Evolutionary conservation across 768 basidiomycete genomes (phyloP).

Genomic region (Kwoniella heveanensis): DNA sequence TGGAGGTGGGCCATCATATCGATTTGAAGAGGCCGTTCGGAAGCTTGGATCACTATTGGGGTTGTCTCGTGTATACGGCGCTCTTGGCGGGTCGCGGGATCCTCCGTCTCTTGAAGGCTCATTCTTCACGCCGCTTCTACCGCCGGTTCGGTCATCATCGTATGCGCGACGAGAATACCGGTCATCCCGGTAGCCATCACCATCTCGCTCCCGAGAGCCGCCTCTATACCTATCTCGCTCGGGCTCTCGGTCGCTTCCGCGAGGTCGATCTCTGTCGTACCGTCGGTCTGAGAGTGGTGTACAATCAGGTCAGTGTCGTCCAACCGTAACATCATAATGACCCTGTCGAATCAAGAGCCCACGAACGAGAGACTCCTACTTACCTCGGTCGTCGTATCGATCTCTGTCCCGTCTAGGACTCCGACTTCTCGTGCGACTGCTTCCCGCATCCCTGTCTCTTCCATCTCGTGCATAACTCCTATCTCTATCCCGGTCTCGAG

Average conservation of each 20-base stretch:
- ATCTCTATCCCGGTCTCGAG: slow-evolving; percentile 20
- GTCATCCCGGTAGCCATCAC: slow-evolving; percentile 2
- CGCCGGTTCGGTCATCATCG: slow-evolving; percentile 11
- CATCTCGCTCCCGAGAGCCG: slow-evolving; percentile 4
- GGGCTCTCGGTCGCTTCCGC: background rate
- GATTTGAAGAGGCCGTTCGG: slow-evolving; percentile 9
- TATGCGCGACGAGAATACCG: slow-evolving; percentile 10
- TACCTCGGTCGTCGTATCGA: slow-evolving; percentile 24
- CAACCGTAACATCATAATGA: too few species aligned
- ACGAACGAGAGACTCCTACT: background rate
- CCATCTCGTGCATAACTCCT: slow-evolving; percentile 10
- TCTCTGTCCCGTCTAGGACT: slow-evolving; percentile 15
- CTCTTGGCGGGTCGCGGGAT: background rate
- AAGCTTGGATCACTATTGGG: slow-evolving; percentile 23
- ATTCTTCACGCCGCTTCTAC: background rate
- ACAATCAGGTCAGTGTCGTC: too few species aligned
- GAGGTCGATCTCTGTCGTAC: slow-evolving; percentile 12
- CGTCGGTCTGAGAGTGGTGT: slow-evolving; percentile 19
- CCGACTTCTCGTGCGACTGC: slow-evolving; percentile 22
- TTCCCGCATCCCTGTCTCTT: slow-evolving; percentile 19
- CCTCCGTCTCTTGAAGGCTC: background rate
- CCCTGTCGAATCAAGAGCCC: too few species aligned
- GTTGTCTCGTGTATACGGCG: slow-evolving; percentile 10
- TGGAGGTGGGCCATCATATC: slow-evolving; percentile 7
- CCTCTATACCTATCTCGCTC: background rate